Conservation (phyloP, 2,329 filamentous ascomycete species). For the Fusarium sp. region DNA sequence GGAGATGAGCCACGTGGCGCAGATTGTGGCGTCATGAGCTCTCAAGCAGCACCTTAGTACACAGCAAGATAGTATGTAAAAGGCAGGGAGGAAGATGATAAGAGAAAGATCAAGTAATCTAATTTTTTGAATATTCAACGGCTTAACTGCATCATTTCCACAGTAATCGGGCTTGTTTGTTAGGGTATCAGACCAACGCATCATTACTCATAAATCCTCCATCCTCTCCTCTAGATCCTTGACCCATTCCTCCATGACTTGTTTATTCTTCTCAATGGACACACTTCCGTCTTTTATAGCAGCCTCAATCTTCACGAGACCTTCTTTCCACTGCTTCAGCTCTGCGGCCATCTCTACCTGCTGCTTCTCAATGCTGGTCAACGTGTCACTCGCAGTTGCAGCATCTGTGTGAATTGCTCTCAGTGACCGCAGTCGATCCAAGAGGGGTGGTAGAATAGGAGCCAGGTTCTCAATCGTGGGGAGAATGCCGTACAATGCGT, state of each 20-base stretch:
- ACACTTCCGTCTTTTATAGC: slow-evolving; percentile 77
- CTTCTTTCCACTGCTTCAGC: slow-evolving; percentile 86
- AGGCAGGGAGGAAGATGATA: too few species aligned
- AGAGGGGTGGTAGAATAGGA: slow-evolving; percentile 83
- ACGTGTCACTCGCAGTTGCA: slow-evolving; percentile 79
- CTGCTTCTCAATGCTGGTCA: slow-evolving; percentile 80
- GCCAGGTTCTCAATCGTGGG: slow-evolving; percentile 88
- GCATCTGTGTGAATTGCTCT: slow-evolving; percentile 88
- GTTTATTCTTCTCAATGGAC: slow-evolving; percentile 81
- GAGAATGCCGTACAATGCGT: slow-evolving; percentile 88
- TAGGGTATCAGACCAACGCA: slow-evolving; percentile 48
- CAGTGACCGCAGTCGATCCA: slow-evolving; percentile 87
- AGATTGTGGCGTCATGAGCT: not conserved
- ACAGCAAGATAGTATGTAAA: too few species aligned
- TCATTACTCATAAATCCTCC: slow-evolving; percentile 61
- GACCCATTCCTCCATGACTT: slow-evolving; percentile 89
- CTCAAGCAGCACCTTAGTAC: too few species aligned
- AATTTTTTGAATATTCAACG: not conserved
- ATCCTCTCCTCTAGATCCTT: slow-evolving; percentile 85
- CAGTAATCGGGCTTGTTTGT: slow-evolving; percentile 22
- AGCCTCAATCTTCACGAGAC: slow-evolving; percentile 80
- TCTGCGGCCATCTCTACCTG: slow-evolving; percentile 87
- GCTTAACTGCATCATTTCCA: not conserved
- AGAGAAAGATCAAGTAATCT: not conserved
- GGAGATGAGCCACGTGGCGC: slow-evolving; percentile 34